Evolutionary conservation across 2,329 filamentous ascomycete species (phyloP).

Genomic region (Aspergillus pseudoterreus): DNA sequence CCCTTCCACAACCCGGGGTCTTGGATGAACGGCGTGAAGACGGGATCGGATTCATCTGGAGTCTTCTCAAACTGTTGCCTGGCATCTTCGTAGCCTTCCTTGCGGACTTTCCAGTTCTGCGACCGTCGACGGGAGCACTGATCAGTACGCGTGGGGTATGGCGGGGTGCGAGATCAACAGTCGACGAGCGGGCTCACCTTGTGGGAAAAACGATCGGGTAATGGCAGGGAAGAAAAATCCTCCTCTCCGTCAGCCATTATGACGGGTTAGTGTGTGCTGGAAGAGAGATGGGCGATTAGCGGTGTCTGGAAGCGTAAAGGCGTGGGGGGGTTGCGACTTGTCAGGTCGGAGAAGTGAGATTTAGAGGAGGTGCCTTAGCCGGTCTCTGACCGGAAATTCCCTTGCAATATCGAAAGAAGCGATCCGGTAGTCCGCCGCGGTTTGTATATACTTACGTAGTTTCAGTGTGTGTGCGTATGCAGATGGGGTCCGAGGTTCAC

Average conservation of each 20-base stretch:
- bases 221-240: slow-evolving; percentile 42
- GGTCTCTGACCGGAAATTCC: neutral
- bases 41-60: slow-evolving; percentile 78
- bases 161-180: neutral
- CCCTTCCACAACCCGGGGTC: slow-evolving; percentile 87
- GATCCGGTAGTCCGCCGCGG: neutral
- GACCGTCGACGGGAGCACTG: neutral
- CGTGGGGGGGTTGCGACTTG: neutral
- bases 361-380: neutral
- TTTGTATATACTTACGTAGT: slow-evolving; percentile 9
- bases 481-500: slow-evolving; percentile 13
- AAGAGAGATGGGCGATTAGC: slow-evolving; percentile 4
- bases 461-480: slow-evolving; percentile 14
- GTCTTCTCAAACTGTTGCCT: slow-evolving; percentile 81
- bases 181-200: slow-evolving; percentile 29
- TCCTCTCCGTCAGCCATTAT: slow-evolving; percentile 42
- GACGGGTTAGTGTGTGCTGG: slow-evolving; percentile 12
- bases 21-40: slow-evolving; percentile 81
- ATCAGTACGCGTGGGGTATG: slow-evolving; percentile 18
- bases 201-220: slow-evolving; percentile 41
- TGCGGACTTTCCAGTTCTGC: slow-evolving; percentile 93
- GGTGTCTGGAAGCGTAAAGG: neutral
- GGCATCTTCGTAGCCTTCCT: slow-evolving; percentile 90
- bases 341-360: neutral
- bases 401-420: neutral